phyloP scores from a whole-genome alignment of 2,329 filamentous ascomycete genomes.

The Alternaria consortialis region DNA sequence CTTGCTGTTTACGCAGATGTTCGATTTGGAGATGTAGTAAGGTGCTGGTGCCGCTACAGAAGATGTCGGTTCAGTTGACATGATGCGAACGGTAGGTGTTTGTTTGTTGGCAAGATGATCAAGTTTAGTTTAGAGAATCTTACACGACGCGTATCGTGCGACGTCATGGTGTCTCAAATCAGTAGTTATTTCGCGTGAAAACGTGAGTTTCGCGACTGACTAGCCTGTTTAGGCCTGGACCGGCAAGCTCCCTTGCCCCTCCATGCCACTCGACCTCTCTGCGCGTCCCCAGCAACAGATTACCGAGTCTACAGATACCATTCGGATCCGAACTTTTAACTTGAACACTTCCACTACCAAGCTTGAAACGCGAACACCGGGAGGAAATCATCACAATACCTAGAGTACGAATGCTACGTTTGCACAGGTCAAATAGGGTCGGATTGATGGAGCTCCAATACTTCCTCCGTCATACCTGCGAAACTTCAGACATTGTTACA shows the following conservation, averaged over 20 bases:
- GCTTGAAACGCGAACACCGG: too few relatives aligned
- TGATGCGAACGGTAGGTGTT: neutral
- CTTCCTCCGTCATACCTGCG: neutral
- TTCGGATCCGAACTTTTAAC: too few relatives aligned
- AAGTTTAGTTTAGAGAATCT: neutral
- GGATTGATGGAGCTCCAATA: too few relatives aligned
- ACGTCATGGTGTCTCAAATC: slow-evolving; percentile 6
- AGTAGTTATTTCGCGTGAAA: slow-evolving; percentile 6
- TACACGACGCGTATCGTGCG: slow-evolving; percentile 1
- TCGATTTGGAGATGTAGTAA: slow-evolving; percentile 35
- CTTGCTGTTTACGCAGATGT: slow-evolving; percentile 30
- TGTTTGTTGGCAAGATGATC: neutral
- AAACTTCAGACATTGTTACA: neutral
- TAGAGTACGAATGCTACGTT: too few relatives aligned
- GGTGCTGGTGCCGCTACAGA: slow-evolving; percentile 11
- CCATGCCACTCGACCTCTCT: neutral
- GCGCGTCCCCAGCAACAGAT: neutral
- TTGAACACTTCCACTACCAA: too few relatives aligned
- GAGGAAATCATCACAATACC: too few relatives aligned
- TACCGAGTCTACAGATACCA: neutral
- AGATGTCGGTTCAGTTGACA: slow-evolving; percentile 1
- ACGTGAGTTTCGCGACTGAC: slow-evolving; percentile 1
- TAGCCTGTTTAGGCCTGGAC: slow-evolving; percentile 9
- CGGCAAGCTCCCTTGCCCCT: neutral
- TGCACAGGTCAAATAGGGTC: too few relatives aligned